A percentile compares a stretch with the other conserved stretches of the same genome.
These are phyloP conservation scores for Boletus rubescentipes DNA, from an alignment of 768 basidiomycete species.

Conservation along the genomic window DNA sequence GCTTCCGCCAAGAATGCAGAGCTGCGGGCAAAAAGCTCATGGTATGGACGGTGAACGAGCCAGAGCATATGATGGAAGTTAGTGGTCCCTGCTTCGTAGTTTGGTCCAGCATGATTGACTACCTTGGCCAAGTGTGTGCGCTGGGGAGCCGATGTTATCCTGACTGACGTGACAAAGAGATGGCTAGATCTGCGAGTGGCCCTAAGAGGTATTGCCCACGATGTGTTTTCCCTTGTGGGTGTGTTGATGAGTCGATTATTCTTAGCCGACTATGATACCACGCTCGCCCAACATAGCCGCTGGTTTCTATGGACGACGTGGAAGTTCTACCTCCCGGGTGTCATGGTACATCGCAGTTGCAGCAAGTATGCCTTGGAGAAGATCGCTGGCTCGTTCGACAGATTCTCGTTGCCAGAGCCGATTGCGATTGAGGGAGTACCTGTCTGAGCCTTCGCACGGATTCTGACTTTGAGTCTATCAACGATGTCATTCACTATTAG, in stretches of 20 bases:
- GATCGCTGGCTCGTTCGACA: slow-evolving; percentile 55
- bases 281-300: slow-evolving; percentile 58
- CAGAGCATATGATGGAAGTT: slow-evolving; percentile 88
- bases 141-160: slow-evolving; percentile 76
- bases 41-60: slow-evolving; percentile 96
- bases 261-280: slow-evolving; percentile 67
- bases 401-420: slow-evolving; percentile 27
- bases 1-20: slow-evolving; percentile 83
- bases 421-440: slow-evolving; percentile 17
- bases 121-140: slow-evolving; percentile 55
- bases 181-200: slow-evolving; percentile 65
- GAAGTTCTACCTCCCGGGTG: slow-evolving; percentile 55
- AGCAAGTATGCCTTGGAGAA: slow-evolving; percentile 43
- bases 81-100: slow-evolving; percentile 19
- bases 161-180: slow-evolving; percentile 70
- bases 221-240: background rate
- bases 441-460: slow-evolving; percentile 6
- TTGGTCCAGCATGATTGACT: background rate
- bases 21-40: slow-evolving; percentile 77
- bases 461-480: background rate
- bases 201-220: slow-evolving; percentile 47
- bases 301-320: slow-evolving; percentile 73
- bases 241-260: background rate
- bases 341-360: slow-evolving; percentile 26
- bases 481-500: slow-evolving; percentile 1